These are phyloP conservation scores for Setaria viridis DNA, from an alignment of 202 grass and related monocot species.

Conservation along the genomic window DNA sequence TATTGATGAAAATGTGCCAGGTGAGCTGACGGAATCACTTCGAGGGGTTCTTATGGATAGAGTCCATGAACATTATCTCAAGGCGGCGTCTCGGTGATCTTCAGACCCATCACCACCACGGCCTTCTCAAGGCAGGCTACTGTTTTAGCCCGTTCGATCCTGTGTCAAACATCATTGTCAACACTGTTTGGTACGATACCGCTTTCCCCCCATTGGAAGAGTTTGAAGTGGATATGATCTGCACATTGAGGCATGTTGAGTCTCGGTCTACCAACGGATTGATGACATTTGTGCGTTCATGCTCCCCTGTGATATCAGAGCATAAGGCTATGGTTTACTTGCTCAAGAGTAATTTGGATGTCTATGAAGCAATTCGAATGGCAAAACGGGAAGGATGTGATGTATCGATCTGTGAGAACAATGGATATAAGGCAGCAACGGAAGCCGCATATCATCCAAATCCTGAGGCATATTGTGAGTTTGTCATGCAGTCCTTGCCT, in stretches of 20 bases:
- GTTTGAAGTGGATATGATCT: slow-evolving; percentile 15
- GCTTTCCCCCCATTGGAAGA: neutral
- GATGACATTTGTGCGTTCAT: neutral
- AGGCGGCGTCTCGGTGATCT: neutral
- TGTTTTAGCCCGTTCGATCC: slow-evolving; percentile 1
- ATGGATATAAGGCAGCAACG: neutral
- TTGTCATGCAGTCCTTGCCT: neutral
- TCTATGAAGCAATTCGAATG: neutral
- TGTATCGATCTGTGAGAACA: neutral
- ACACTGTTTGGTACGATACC: neutral
- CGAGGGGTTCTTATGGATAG: neutral
- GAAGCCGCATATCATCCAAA: neutral
- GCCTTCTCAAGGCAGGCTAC: slow-evolving; percentile 2
- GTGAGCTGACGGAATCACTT: neutral
- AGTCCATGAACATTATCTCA: neutral
- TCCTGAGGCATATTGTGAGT: neutral
- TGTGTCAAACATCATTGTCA: neutral
- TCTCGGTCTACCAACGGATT: neutral
- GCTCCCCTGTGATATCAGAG: neutral
- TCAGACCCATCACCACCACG: neutral
- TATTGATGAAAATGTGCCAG: neutral
- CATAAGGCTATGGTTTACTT: neutral
- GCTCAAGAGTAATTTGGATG: neutral
- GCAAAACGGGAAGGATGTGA: neutral
- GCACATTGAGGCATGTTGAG: neutral